Conservation (phyloP, 805 yeast genomes). For the Wickerhamiella brachini region DNA sequence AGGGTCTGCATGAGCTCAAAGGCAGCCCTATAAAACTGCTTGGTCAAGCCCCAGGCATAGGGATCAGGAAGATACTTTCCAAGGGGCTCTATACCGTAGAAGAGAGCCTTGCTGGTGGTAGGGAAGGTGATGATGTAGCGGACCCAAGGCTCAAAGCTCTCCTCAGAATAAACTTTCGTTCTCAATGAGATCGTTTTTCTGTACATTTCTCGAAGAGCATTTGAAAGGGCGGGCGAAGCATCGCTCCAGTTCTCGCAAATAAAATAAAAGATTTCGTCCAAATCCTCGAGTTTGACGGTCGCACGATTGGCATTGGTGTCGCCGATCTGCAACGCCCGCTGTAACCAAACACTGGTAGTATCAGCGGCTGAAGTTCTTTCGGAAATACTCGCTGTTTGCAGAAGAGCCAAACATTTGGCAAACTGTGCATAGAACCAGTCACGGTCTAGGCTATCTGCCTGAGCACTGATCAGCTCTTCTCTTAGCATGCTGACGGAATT, state of each 20-base stretch:
- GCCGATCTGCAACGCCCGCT: neutral
- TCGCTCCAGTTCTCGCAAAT: constrained; percentile 8
- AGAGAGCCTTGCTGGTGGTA: constrained; percentile 6
- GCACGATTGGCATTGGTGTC: neutral
- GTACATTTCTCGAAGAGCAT: constrained; percentile 4
- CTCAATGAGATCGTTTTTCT: neutral
- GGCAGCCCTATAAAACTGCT: constrained; percentile 1
- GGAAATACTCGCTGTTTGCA: neutral
- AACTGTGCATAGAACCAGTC: neutral
- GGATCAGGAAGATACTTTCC: constrained; percentile 5
- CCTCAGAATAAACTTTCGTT: constrained; percentile 1
- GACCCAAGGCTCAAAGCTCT: constrained; percentile 6
- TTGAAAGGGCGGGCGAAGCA: constrained; percentile 6
- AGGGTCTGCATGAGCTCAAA: constrained; percentile 3
- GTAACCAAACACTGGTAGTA: neutral
- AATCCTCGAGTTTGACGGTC: neutral
- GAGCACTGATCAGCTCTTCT: neutral
- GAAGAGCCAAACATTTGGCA: neutral
- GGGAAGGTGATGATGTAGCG: constrained; percentile 6
- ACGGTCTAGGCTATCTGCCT: neutral
- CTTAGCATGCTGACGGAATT: neutral
- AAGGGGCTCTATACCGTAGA: constrained; percentile 6
- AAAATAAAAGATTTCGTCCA: constrained; percentile 1
- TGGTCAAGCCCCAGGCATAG: constrained; percentile 4
- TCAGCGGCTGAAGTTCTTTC: constrained; percentile 1